Base-by-base conservation (phyloP, 2,329 filamentous ascomycete species). In the Trichoderma sp. region DNA sequence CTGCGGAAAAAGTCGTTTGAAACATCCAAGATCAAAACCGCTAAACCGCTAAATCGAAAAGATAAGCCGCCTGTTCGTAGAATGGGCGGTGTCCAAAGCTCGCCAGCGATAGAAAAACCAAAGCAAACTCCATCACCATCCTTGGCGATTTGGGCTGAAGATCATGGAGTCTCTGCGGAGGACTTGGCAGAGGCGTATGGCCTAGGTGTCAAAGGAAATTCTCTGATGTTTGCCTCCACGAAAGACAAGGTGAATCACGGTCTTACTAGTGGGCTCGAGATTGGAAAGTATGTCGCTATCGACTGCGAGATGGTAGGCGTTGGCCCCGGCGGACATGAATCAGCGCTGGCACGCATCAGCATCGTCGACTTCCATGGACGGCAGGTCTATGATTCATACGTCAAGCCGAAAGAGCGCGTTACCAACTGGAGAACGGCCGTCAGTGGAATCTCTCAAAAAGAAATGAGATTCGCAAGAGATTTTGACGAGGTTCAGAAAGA, bases 281-380 rank as follows among this genome's bases (percentile, higher is more conserved):
- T 95, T 23, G 96, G 95, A 66, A 97, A 96, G 85, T 99, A 97
- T 80, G 84, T 99, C 55, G 92, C 93, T 23, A 89, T 99, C 61
- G 96, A 99, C 84, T 99, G 96, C 81, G 96, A 99, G 83, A 99
- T 99, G 96, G 96, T 99, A 30, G 96, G 95, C 62, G 89, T 97
- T 13, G 93, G 92, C 0, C 88, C 88, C 1, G 89, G 89, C 65
- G 88, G 89, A 26, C 86, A 91, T 74, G 88, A 90, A 78, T 94
- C 93, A 43, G 90, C 90, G 0, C 88, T 99, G 58, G 96, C 96
- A 1, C 89, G 96, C 61, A 93, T 95, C 70, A 97, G 93, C 78
- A 84, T 97, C 17, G 95, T 98, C 75, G 97, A 98, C 81, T 99
- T 95, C 81, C 94, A 98, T 79, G 95, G 95, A 20, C 88, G 92